Conservation (phyloP, 345 rosid genomes). For the Pseudoturritis turrita region DNA sequence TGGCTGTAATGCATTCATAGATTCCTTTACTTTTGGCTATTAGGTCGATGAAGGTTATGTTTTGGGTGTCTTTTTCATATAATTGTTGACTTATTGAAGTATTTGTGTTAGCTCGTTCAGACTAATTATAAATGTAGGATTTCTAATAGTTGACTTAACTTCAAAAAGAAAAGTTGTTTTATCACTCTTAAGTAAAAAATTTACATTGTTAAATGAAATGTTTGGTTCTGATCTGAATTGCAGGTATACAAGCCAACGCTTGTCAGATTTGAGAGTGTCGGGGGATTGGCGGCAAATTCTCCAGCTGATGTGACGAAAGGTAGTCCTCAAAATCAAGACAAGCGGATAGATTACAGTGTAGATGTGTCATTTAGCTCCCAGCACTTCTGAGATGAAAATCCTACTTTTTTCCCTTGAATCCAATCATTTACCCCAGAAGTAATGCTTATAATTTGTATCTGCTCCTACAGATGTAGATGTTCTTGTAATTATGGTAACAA, state of each 20-base stretch:
- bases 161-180: not conserved
- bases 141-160: conserved; percentile 4
- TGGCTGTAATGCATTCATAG: not conserved
- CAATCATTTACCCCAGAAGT: not conserved
- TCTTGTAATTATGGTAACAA: conserved; percentile 89
- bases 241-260: conserved; percentile 87
- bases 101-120: not conserved
- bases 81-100: not conserved
- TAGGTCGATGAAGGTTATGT: not conserved
- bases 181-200: not conserved
- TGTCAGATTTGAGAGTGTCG: conserved; percentile 57
- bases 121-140: not conserved
- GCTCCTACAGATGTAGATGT: conserved; percentile 65
- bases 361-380: conserved; percentile 1
- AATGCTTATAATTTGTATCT: conserved; percentile 2
- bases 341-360: not conserved
- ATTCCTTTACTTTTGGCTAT: not conserved
- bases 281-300: conserved; percentile 67
- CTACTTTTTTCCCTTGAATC: not conserved
- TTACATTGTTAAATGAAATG: not conserved
- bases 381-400: conserved; percentile 8
- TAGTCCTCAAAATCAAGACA: conserved; percentile 28
- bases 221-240: conserved; percentile 24
- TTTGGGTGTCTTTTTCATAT: not conserved
- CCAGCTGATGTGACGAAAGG: conserved; percentile 83